These are phyloP conservation scores for Talaromyces atroroseus DNA, from an alignment of 2,329 filamentous ascomycete genomes.

Conservation along the genomic window DNA sequence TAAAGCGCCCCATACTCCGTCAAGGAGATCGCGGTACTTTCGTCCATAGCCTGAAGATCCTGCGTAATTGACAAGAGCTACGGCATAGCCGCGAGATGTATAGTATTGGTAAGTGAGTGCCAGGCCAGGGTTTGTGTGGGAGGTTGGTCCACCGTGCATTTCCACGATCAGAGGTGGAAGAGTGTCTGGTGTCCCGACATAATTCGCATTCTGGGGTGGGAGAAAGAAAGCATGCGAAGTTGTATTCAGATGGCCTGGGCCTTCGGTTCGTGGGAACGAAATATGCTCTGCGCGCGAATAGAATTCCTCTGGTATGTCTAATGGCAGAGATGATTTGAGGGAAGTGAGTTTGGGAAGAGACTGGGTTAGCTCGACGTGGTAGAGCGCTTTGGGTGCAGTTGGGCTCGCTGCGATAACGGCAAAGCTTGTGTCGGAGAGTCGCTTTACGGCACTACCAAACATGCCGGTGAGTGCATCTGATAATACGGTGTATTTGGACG, in stretches of 20 bases:
- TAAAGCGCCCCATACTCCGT: constrained; percentile 47
- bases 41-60: constrained; percentile 50
- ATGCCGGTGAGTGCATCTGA: constrained; percentile 31
- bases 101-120: constrained; percentile 47
- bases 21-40: constrained; percentile 46
- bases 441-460: constrained; percentile 30
- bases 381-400: constrained; percentile 3
- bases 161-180: constrained; percentile 48
- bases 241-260: constrained; percentile 16
- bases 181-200: constrained; percentile 29
- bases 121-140: constrained; percentile 40
- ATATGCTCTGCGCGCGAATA: constrained; percentile 39
- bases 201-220: constrained; percentile 46
- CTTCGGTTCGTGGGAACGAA: constrained; percentile 29
- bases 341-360: constrained; percentile 2
- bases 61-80: constrained; percentile 48
- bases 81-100: constrained; percentile 51
- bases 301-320: constrained; percentile 13
- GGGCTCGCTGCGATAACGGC: constrained; percentile 31
- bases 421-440: constrained; percentile 32
- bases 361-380: constrained; percentile 2
- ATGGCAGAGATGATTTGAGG: constrained; percentile 5
- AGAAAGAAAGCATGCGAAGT: constrained; percentile 45
- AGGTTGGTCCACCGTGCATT: constrained; percentile 51
- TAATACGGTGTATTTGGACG: constrained; percentile 25